Base-by-base conservation (phyloP, 2,329 filamentous ascomycete species). In the Chaetothyriales sp. region DNA sequence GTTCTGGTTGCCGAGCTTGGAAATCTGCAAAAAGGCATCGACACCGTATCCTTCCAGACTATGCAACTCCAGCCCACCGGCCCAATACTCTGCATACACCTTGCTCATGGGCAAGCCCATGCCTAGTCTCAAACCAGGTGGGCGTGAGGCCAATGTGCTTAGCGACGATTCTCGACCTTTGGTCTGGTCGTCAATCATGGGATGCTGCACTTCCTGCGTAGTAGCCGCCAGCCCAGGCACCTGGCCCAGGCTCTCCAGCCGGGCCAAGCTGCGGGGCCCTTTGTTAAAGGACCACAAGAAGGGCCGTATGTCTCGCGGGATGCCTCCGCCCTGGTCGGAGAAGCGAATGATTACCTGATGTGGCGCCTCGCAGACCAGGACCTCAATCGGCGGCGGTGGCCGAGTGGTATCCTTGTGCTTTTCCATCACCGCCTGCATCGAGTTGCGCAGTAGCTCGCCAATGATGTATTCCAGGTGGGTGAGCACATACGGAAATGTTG, bases 1-100 rank as follows among this genome's bases (percentile, higher is more conserved):
- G 64, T 97, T 95, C 75, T 95, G 95, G 67, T 98, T 98, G 18
- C 92, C 92, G 52, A 98, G 74, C 66, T 94, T 94, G 4, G 88
- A 94, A 54, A 98, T 95, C 65, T 97, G 89, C 57, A 98, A 70
- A 64, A 98, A 98, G 0, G 86, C 89, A 70, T 98, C 92, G 5
- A 94, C 88, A 13, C 92, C 92, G 65, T 95, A 97, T 0, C 92
- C 94, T 65, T 95, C 90, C 6, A 98, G 72, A 63, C 86, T 95
- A 66, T 97, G 90, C 53, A 97, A 69, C 62, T 95, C 86, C 7
- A 98, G 72, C 61, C 80, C 92, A 20, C 92, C 92, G 2, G 92
- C 92, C 92, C 92, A 98, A 68, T 97, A 97, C 68, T 97, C 90
- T 25, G 90, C 89, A 67, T 97, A 98, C 2, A 97, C 86, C 56